Conservation (phyloP, 2,329 filamentous ascomycete species). For the Aspergillus sp. region DNA sequence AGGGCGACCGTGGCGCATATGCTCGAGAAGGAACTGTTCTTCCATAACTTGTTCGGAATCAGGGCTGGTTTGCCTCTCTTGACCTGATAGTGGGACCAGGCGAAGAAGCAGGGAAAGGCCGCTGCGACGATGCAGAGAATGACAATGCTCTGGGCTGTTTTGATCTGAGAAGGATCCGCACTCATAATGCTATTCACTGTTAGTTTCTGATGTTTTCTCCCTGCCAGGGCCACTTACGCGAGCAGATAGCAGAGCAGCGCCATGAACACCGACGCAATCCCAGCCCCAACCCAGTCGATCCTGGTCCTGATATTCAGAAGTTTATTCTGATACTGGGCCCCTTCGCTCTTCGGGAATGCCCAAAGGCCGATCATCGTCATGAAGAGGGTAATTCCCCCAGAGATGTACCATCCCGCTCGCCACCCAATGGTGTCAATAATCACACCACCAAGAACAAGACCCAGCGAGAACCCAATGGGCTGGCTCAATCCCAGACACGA, state of each 20-base stretch:
- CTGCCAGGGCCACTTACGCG: slow-evolving; percentile 11
- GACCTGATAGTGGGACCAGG: too few species aligned
- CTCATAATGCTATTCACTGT: too few species aligned
- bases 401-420: slow-evolving; percentile 50
- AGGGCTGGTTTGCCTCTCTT: too few species aligned
- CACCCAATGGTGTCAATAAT: slow-evolving; percentile 46
- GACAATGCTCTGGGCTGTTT: too few species aligned
- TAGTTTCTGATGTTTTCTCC: too few species aligned
- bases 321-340: slow-evolving; percentile 15
- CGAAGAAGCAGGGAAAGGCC: too few species aligned
- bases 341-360: slow-evolving; percentile 28
- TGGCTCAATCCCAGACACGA: slow-evolving; percentile 52
- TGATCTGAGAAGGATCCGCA: too few species aligned
- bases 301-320: slow-evolving; percentile 28
- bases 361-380: slow-evolving; percentile 4
- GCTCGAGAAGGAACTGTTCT: too few species aligned
- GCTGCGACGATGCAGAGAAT: too few species aligned
- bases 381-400: slow-evolving; percentile 34
- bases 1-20: neutral
- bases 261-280: slow-evolving; percentile 44
- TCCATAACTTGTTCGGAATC: too few species aligned
- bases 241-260: slow-evolving; percentile 52
- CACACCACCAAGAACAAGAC: slow-evolving; percentile 45
- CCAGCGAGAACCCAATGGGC: slow-evolving; percentile 53
- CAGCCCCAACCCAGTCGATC: slow-evolving; percentile 53